Base-by-base conservation (phyloP, 257 asterid species). In the Orobanche coerulescens region DNA sequence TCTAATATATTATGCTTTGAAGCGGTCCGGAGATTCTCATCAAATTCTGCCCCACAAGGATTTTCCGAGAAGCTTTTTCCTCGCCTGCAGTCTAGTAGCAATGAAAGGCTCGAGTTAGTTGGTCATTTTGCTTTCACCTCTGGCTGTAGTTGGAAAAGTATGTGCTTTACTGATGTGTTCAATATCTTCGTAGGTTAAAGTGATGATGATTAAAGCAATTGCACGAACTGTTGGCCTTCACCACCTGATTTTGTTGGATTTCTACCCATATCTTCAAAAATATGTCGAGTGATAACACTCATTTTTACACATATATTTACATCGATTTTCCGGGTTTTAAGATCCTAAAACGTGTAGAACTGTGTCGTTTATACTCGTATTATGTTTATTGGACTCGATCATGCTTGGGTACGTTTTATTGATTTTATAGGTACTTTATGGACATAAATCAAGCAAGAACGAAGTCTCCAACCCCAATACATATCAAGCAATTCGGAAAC, bases 21-120 rank as follows among this genome's bases (percentile, higher is more conserved):
- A 61, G 61, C 40, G 25, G 19, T 0, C 16, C 22, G 14, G 30
- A 34, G 34, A 60, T 28, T 65, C 36, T 47, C 36, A 16, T 24
- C 18, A 43, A 23, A 43, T 58, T 68, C 64, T 70, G 55, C 73
- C 60, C 3, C 51, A 11, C 74, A 86, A 89, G 89, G 83, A 52
- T 86, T 81, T 76, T 85, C 76, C 55, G 95, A 86, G 74, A 86
- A 81, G 84, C 71, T 86, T 68, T 81, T 86, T 72, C 74, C 92
- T 12, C 83, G 89, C 49, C 82, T 83, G 71, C 85, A 78, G 64
- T 56, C 74, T n/a, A n/a, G n/a, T 51, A 23, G 78, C 69, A 71
- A 59, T 53, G 89, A 79, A 47, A 75, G 79, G 73, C 83, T 86
- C 79, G 85, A 86, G 89, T 92, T 83, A 73, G 50, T 1, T 61